Evolutionary conservation across 331 rosid species (phyloP), one percentile per base, ranked within the genome.

Genomic region (Stylosanthes scabra): DNA sequence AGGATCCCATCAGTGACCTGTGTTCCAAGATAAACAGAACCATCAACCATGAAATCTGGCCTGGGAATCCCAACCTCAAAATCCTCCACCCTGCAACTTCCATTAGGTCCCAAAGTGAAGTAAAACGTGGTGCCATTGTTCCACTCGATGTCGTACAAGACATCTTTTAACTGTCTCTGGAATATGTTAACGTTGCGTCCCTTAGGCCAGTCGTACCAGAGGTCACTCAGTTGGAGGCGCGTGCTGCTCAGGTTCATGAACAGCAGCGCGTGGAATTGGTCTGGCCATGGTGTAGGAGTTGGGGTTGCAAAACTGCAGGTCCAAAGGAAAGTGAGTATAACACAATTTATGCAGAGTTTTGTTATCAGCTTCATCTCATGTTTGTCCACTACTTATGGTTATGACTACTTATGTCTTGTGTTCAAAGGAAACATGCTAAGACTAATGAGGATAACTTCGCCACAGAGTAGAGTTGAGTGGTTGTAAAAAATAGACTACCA

Each of bases 171-270:
- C 63, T 86, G 88, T 59, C 56, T 73, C 56, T 82, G 85, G 40
- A 72, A 62, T 11, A 86, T 83, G 81, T 86, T 79, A 9, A 74
- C 88, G 70, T 83, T 83, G 15, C 83, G 67, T 42, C 90, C 83
- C 51, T 25, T 57, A 3, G 83, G 78, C 90, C 90, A 86, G 79
- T 86, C 88, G 70, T 86, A 86, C 91, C 88, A 86, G 0, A 83
- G 70, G 77, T 83, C 83, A 27, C 81, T 79, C 6, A 86, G 64
- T 58, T 86, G 77, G 59, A 86, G 79, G 25, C 16, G 79, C 1
- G 68, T 2, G 52, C 1, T 0, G 66, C 47, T 83, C 49, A 79
- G 13, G 70, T 83, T 86, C 88, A 86, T 81, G 80, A n/a, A 79
- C 5, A 83, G 74, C 9, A 83, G 79, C 2, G 91, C 86, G 51